Evolutionary conservation across 352 stramenopile species (phyloP).

Genomic region (Pythium volutum): DNA sequence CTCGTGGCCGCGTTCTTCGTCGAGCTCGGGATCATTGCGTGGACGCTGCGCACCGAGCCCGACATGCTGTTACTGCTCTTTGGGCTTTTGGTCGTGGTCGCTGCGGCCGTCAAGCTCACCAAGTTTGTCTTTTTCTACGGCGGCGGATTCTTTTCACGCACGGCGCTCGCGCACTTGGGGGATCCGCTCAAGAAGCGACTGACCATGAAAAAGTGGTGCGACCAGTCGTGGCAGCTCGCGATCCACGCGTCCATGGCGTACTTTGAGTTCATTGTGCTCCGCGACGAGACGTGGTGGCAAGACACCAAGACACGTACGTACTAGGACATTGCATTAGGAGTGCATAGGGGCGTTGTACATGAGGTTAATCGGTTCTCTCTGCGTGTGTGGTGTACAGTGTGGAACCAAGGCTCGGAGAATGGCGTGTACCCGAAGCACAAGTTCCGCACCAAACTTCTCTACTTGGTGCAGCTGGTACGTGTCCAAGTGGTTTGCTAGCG

Average conservation of each 20-base stretch:
- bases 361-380: no score
- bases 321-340: background rate
- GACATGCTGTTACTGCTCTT: conserved; percentile 72
- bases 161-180: conserved; percentile 72
- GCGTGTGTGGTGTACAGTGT: conserved; percentile 39
- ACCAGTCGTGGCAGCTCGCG: conserved; percentile 86
- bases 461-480: conserved; percentile 77
- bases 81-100: conserved; percentile 59
- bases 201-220: conserved; percentile 88
- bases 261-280: conserved; percentile 80
- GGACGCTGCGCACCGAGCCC: conserved; percentile 63
- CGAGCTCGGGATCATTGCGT: conserved; percentile 58
- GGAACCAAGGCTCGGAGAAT: conserved; percentile 67
- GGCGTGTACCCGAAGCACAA: conserved; percentile 79
- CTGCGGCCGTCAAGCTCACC: conserved; percentile 65
- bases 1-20: conserved; percentile 54
- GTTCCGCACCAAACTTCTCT: conserved; percentile 79
- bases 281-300: conserved; percentile 84
- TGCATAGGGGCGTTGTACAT: no score
- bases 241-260: conserved; percentile 85
- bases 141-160: conserved; percentile 73
- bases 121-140: conserved; percentile 61
- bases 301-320: conserved; percentile 74
- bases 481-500: background rate
- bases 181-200: conserved; percentile 79